Conservation (phyloP, 495 filamentous ascomycete genomes). For the Podospora australis region DNA sequence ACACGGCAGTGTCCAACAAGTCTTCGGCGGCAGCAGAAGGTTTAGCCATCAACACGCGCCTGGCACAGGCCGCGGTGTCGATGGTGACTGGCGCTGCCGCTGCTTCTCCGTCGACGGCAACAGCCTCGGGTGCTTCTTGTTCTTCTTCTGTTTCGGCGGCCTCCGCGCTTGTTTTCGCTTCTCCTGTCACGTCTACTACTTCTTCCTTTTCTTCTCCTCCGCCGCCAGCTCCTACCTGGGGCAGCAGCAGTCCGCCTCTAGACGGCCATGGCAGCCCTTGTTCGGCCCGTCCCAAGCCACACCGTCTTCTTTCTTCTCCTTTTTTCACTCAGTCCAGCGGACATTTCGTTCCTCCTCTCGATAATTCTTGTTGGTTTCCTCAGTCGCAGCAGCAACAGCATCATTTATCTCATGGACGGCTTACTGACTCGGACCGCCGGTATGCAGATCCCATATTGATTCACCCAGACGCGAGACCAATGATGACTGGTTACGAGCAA, state of each 20-base stretch:
- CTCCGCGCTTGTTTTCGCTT: constrained; percentile 40
- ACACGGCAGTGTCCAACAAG: too few species aligned
- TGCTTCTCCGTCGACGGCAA: constrained; percentile 22
- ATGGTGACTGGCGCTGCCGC: constrained; percentile 20
- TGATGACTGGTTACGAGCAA: constrained; percentile 41
- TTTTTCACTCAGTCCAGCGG: constrained; percentile 54
- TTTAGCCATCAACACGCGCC: constrained; percentile 28
- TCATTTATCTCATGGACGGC: constrained; percentile 4
- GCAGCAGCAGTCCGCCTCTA: constrained; percentile 24
- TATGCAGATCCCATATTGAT: constrained; percentile 42
- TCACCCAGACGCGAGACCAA: constrained; percentile 41
- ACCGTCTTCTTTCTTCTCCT: constrained; percentile 24
- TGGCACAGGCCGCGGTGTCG: constrained; percentile 25
- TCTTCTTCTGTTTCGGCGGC: constrained; percentile 17
- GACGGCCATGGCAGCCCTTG: constrained; percentile 23
- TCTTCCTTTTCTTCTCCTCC: constrained; percentile 40
- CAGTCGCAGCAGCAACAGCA: constrained; percentile 17
- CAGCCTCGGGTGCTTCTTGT: constrained; percentile 12
- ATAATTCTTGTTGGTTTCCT: constrained; percentile 59
- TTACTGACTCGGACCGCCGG: constrained; percentile 26
- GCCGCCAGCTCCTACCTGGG: constrained; percentile 20
- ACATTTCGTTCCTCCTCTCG: constrained; percentile 54
- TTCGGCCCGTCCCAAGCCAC: constrained; percentile 15
- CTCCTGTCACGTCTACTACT: constrained; percentile 41
- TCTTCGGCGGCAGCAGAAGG: constrained; percentile 5